Percentiles rank a stretch among this genome's conserved stretches.
Evolutionary conservation across 306 rosid genomes (phyloP).

Genomic region (Dalbergia cochinchinensis): DNA sequence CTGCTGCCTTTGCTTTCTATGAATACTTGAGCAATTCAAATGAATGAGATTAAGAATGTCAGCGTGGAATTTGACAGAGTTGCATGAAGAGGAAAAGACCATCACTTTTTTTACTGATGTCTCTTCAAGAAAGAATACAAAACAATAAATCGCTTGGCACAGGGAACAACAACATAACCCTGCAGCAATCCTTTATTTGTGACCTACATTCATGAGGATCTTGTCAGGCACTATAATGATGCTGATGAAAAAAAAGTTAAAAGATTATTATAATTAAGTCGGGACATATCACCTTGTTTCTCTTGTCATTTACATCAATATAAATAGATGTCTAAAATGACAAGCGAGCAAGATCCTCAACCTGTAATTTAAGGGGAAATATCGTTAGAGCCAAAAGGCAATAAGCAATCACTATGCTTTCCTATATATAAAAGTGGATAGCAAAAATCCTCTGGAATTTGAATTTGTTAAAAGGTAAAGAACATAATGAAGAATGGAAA

Average conservation of each 20-base stretch:
- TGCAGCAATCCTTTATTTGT: conserved; percentile 96
- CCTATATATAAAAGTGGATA: neutral
- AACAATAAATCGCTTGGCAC: conserved; percentile 82
- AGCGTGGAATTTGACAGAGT: conserved; percentile 87
- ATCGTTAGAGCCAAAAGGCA: conserved; percentile 29
- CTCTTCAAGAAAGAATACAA: conserved; percentile 87
- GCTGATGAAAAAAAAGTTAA: conserved; percentile 15
- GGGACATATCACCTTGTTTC: conserved; percentile 72
- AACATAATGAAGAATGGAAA: neutral
- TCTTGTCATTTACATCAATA: conserved; percentile 88
- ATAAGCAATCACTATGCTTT: conserved; percentile 8
- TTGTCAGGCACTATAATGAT: conserved; percentile 38
- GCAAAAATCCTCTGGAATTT: neutral
- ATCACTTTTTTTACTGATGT: conserved; percentile 83
- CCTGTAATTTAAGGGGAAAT: conserved; percentile 55
- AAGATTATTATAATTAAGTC: conserved; percentile 14
- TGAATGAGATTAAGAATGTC: conserved; percentile 79
- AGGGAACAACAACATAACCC: conserved; percentile 91
- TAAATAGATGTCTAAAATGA: conserved; percentile 74
- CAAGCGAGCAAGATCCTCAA: conserved; percentile 91
- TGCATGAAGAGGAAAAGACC: conserved; percentile 97
- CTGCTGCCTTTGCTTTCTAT: conserved; percentile 96
- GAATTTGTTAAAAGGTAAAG: neutral
- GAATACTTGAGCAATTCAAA: conserved; percentile 75
- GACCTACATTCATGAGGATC: conserved; percentile 59